Base-by-base conservation (phyloP, 495 filamentous ascomycete genomes). In the Bryoglossum gracile region DNA sequence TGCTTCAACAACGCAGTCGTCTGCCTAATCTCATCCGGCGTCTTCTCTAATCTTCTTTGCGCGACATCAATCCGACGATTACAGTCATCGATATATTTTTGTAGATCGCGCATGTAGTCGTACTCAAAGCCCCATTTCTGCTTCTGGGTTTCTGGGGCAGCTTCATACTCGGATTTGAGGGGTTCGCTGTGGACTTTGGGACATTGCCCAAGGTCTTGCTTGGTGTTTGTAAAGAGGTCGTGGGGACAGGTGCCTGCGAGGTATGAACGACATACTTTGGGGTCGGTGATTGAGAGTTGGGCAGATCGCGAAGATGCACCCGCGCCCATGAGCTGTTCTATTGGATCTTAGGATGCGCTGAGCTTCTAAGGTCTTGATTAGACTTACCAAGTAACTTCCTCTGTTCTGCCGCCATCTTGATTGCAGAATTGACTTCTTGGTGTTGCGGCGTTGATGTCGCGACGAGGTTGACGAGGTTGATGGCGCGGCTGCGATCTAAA, bases 201-300 rank as follows among this genome's bases (percentile, higher is more conserved):
- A 59, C 92, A 99, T 0, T 81, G 81, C 16, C 92, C 92, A 24
- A 96, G 77, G 64, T 99, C 92, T 77, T 95, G 88, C 69, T 95
- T 97, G 33, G 92, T 99, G 71, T 99, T 99, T 52, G 90, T 97
- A 78, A 99, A 99, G 62, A 97, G 89, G 70, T 99, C 92, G 72
- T 96, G 91, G 4, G 92, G 92, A 64, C 92, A 99, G 33, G 86
- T 94, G 55, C 92, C 92, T 52, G 80, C 88, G 43, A 99, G 77
- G 68, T 89, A 96, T 48, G 89, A 95, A 44, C 89, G 87, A 72
- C 92, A 99, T 54, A 95, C 86, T 69, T 94, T 95, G 26, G 84
- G 73, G 68, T 99, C 94, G 38, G 86, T 92, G 54, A 97, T 83
- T 37, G 85, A 81, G 61, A 95, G 77, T 66, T 92, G 83, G 8